Percentiles rank a stretch among this genome's conserved stretches.
These are phyloP conservation scores for Curvularia verruculosa DNA, from an alignment of 2,329 filamentous ascomycete species.

Conservation along the genomic window DNA sequence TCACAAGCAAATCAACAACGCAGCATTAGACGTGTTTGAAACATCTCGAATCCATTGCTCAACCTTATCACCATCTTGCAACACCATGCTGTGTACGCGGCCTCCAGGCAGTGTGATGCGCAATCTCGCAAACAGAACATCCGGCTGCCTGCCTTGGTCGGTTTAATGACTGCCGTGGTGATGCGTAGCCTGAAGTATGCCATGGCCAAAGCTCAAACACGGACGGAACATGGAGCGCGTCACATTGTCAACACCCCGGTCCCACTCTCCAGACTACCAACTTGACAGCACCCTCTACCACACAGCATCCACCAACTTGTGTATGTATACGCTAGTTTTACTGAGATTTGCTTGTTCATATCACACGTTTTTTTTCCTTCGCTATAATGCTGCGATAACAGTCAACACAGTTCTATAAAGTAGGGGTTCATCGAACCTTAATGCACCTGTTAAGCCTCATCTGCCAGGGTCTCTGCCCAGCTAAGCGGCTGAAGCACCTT, in stretches of 20 bases:
- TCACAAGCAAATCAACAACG: constrained; percentile 15
- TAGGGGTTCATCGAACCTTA: not conserved
- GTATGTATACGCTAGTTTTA: not conserved
- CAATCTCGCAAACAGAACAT: constrained; percentile 35
- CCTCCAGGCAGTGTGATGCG: constrained; percentile 5
- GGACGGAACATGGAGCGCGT: constrained; percentile 44
- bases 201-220: constrained; percentile 38
- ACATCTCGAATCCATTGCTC: constrained; percentile 13
- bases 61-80: constrained; percentile 9
- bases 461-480: constrained; percentile 31
- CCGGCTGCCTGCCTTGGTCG: constrained; percentile 17
- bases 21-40: constrained; percentile 18
- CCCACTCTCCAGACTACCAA: constrained; percentile 22
- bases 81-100: not conserved
- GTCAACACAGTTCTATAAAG: not conserved
- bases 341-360: not conserved
- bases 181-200: constrained; percentile 28
- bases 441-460: constrained; percentile 20
- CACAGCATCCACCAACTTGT: not conserved
- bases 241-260: constrained; percentile 31
- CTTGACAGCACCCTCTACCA: not conserved
- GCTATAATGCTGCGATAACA: not conserved
- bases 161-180: constrained; percentile 12
- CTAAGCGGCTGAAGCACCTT: constrained; percentile 45
- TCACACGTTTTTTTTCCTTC: not conserved